Evolutionary conservation across 2,329 filamentous ascomycete species (phyloP).

Genomic region (Amauroascus verrucosus): DNA sequence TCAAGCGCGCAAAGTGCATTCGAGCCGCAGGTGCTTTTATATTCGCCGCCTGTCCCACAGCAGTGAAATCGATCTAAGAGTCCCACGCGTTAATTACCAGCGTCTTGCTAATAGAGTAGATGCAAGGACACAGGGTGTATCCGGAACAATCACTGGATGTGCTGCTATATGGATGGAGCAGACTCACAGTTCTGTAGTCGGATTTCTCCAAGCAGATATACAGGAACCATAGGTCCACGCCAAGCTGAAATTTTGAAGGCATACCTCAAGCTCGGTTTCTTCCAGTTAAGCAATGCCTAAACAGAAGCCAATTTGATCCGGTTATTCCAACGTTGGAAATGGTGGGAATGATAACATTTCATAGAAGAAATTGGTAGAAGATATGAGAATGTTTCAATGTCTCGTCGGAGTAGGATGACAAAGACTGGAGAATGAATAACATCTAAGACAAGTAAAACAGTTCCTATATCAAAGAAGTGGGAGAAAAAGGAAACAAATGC

Average conservation of each 20-base stretch:
- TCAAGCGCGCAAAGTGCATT: constrained; percentile 33
- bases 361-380: not conserved
- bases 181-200: constrained; percentile 30
- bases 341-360: not conserved
- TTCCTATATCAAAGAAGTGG: constrained; percentile 2
- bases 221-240: constrained; percentile 35
- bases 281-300: not conserved
- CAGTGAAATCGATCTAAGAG: constrained; percentile 32
- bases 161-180: constrained; percentile 6
- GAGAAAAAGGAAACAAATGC: not conserved
- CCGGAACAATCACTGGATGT: constrained; percentile 17
- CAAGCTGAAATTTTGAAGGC: constrained; percentile 32
- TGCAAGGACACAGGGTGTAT: not conserved
- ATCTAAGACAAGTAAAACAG: not conserved
- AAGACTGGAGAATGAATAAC: not conserved
- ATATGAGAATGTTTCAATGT: not conserved
- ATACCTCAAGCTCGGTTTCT: constrained; percentile 19
- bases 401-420: not conserved
- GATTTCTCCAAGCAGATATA: constrained; percentile 35
- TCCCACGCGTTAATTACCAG: not conserved
- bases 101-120: too few species aligned
- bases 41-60: constrained; percentile 26
- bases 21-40: constrained; percentile 32
- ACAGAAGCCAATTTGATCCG: not conserved
- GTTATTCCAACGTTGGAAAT: not conserved